phyloP scores from a whole-genome alignment of 2,329 filamentous ascomycete genomes.

The Apiospora kogelbergensis region DNA sequence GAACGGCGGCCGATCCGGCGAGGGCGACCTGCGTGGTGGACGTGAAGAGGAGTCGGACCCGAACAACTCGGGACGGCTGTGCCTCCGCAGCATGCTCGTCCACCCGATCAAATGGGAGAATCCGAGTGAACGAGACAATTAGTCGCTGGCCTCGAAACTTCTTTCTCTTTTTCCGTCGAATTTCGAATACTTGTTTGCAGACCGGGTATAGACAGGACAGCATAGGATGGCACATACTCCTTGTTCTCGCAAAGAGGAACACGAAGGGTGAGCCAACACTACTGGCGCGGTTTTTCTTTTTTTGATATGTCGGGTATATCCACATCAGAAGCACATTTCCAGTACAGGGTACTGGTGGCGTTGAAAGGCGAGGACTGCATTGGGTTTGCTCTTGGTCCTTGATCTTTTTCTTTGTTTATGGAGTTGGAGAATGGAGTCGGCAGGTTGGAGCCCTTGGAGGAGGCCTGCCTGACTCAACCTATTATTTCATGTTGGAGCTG shows the following conservation, averaged over 20 bases:
- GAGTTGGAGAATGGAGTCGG: slow-evolving; percentile 4
- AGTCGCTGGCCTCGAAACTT: slow-evolving; percentile 14
- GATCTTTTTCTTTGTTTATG: background rate
- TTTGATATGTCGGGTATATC: slow-evolving; percentile 4
- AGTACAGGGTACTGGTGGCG: slow-evolving; percentile 17
- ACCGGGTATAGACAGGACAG: background rate
- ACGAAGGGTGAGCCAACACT: background rate
- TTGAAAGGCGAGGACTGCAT: slow-evolving; percentile 4
- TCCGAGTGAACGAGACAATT: slow-evolving; percentile 40
- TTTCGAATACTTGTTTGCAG: background rate
- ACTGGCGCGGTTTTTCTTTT: background rate
- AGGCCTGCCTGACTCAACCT: background rate
- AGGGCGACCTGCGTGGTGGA: slow-evolving; percentile 50
- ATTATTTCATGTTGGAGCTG: background rate
- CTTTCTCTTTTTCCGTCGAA: slow-evolving; percentile 8
- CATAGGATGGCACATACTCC: background rate
- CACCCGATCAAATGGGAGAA: slow-evolving; percentile 76
- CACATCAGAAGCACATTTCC: slow-evolving; percentile 11
- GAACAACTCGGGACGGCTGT: slow-evolving; percentile 64
- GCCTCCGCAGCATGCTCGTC: slow-evolving; percentile 74
- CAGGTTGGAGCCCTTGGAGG: background rate
- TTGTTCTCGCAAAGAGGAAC: background rate
- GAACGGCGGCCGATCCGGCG: slow-evolving; percentile 49
- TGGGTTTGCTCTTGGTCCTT: slow-evolving; percentile 1
- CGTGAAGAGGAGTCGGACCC: slow-evolving; percentile 47